Evolutionary conservation across 805 yeast species (phyloP), one percentile per base, ranked within the genome.

Genomic region (Candida suzukii): DNA sequence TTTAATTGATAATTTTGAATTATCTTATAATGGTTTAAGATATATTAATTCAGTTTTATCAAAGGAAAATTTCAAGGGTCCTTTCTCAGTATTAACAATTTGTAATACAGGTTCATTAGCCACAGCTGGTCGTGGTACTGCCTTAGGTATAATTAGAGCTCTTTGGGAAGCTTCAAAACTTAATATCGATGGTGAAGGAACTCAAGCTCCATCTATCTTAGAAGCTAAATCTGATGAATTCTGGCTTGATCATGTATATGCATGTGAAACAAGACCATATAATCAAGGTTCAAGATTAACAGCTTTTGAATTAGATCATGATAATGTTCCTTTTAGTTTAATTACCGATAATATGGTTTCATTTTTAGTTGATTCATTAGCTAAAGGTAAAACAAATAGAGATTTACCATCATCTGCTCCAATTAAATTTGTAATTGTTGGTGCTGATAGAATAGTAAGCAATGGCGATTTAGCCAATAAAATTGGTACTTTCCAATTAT

Each of bases 71-170:
- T 79, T 75, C 51, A 56, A 60, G 17, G 87, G 83, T 12, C 81
- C 82, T 4, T 80, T 88, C 56, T 76, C 95, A 1, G 90, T 88
- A 3, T 64, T 93, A 57, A 91, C 98, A 1, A 86, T 93, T 42
- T 91, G 99, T 63, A 91, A 91, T 63, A 91, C 99, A 1, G 99
- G 99, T 0, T 87, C 97, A 0, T 68, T 91, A 44, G 99, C 99
- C 1, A 91, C 99, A 1, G 87, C 98, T 4, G 98, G 98, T 2
- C 91, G 88, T 58, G 99, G 99, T 25, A 91, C 99, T 5, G 98
- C 98, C 0, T 70, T 91, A 25, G 98, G 99, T 13, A 86, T 93
- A 20, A 78, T 91, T 31, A 76, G 98, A 49, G 78, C 95, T 0
- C 67, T 85, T 46, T 74, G 72, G 73, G 54, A 58, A 40, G 62